Conservation (phyloP, 129 eudicot species). For the Flaveria robusta region DNA sequence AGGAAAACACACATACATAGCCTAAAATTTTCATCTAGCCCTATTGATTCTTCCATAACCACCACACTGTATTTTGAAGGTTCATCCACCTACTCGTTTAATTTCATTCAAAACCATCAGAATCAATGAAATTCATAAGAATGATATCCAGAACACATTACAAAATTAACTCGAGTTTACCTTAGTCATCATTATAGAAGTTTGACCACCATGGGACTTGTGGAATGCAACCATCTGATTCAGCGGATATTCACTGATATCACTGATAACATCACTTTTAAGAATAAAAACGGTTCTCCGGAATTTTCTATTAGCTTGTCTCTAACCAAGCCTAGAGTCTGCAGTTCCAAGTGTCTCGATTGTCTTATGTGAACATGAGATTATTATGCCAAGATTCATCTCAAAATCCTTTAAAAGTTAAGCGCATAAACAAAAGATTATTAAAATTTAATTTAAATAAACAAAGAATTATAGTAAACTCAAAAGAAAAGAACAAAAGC, state of each 20-base stretch:
- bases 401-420: constrained; percentile 79
- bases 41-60: constrained; percentile 80
- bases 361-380: constrained; percentile 85
- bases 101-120: neutral
- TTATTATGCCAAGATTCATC: constrained; percentile 69
- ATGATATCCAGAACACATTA: neutral
- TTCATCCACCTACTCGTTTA: constrained; percentile 69
- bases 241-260: constrained; percentile 75
- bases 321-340: constrained; percentile 81
- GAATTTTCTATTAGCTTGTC: constrained; percentile 69
- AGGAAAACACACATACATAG: too few species aligned
- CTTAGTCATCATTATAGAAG: constrained; percentile 87
- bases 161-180: constrained; percentile 35
- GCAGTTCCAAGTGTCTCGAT: constrained; percentile 89
- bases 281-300: constrained; percentile 78
- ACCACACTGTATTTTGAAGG: constrained; percentile 94
- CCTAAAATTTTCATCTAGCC: constrained; percentile 72
- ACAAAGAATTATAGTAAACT: neutral
- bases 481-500: constrained; percentile 1
- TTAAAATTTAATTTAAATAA: neutral
- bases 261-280: constrained; percentile 82
- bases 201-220: constrained; percentile 82
- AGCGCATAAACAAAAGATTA: constrained; percentile 35
- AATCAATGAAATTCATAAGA: neutral
- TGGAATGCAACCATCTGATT: constrained; percentile 77